phyloP scores from a whole-genome alignment of 371 early-diverging fungal species.

The Mortierella sp. region DNA sequence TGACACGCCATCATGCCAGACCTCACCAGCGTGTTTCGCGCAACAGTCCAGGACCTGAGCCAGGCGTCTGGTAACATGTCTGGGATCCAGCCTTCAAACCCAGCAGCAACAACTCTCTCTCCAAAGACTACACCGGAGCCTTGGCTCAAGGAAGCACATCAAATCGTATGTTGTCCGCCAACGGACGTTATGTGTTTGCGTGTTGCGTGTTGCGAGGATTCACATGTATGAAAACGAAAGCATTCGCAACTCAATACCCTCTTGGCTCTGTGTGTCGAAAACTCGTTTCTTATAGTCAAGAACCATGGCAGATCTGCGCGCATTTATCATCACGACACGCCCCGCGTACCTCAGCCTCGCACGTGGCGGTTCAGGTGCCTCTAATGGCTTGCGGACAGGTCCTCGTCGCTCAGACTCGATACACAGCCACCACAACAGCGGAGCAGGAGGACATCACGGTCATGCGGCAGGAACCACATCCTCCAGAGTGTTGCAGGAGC shows the following conservation, averaged over 20 bases:
- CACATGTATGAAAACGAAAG: background rate
- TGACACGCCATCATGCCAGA: conserved; percentile 48
- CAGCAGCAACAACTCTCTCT: background rate
- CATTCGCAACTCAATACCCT: background rate
- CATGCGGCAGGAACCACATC: conserved; percentile 21
- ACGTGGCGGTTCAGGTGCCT: conserved; percentile 22
- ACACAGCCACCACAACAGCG: conserved; percentile 6
- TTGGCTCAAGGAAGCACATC: conserved; percentile 54
- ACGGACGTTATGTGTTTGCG: background rate
- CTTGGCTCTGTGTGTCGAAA: background rate
- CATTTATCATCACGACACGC: conserved; percentile 50
- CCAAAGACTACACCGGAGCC: conserved; percentile 26
- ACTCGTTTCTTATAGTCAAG: conserved; percentile 30
- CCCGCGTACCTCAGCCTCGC: conserved; percentile 53
- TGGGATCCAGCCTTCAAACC: background rate
- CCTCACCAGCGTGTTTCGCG: conserved; percentile 49
- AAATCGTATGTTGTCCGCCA: conserved; percentile 34
- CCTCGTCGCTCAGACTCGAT: conserved; percentile 38
- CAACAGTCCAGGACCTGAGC: conserved; percentile 50
- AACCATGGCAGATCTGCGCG: conserved; percentile 52
- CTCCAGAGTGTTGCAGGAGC: conserved; percentile 42
- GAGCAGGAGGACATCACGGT: background rate
- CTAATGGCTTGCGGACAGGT: background rate
- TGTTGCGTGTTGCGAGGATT: too few species aligned
- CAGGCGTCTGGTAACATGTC: conserved; percentile 27